Conservation (phyloP, 2,329 filamentous ascomycete species). For the Chrysosphaeria jannelii region DNA sequence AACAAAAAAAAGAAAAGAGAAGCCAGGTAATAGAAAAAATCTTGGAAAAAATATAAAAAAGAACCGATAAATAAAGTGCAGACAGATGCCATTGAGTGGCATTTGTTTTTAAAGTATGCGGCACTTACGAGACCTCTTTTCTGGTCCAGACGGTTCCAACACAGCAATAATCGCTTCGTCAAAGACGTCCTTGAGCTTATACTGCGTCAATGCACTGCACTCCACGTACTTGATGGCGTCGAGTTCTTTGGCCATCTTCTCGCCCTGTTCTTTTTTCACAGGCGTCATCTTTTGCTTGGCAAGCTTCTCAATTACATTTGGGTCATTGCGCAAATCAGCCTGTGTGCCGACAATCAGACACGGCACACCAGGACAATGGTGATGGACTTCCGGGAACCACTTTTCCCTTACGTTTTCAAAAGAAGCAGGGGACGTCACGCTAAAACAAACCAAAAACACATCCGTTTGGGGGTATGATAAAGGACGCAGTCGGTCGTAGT, state of each 20-base stretch:
- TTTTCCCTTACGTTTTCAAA: constrained; percentile 99
- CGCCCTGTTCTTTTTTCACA: constrained; percentile 74
- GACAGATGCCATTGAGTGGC: background rate
- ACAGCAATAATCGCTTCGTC: constrained; percentile 89
- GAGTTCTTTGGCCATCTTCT: constrained; percentile 90
- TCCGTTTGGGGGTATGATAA: constrained; percentile 96
- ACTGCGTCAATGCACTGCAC: constrained; percentile 92
- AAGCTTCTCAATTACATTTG: constrained; percentile 66
- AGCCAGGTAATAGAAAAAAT: background rate
- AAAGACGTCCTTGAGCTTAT: constrained; percentile 96
- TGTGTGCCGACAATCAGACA: constrained; percentile 96
- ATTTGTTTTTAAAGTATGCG: constrained; percentile 27
- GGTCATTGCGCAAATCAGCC: constrained; percentile 79
- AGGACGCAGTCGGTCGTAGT: constrained; percentile 91
- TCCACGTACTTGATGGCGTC: constrained; percentile 97
- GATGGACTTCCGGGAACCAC: constrained; percentile 96
- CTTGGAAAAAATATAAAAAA: background rate
- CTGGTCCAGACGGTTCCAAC: constrained; percentile 58
- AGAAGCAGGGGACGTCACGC: constrained; percentile 83
- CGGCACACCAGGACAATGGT: constrained; percentile 92
- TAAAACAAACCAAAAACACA: constrained; percentile 97
- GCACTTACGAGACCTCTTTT: constrained; percentile 47
- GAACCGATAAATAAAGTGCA: background rate
- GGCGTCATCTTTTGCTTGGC: constrained; percentile 89
- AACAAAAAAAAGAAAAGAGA: background rate